Evolutionary conservation across 1,284 basidiomycete genomes (phyloP).

Genomic region (Xerocomus amazonicus): DNA sequence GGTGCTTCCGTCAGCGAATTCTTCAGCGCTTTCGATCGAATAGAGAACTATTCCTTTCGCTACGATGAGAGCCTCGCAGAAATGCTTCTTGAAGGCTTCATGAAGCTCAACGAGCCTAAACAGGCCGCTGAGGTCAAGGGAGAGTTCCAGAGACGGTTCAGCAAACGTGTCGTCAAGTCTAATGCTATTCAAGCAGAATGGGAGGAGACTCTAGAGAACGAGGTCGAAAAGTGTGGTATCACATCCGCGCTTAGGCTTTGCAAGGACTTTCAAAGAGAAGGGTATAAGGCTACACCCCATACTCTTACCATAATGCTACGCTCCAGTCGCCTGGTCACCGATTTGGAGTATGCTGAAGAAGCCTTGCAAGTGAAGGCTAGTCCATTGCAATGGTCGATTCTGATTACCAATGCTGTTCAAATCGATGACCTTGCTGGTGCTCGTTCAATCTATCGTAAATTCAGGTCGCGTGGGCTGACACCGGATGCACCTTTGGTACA

Average conservation of each 20-base stretch:
- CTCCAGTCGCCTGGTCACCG: constrained; percentile 34
- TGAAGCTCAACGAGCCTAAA: constrained; percentile 32
- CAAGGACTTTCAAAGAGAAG: constrained; percentile 27
- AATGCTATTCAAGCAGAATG: constrained; percentile 25
- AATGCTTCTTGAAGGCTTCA: constrained; percentile 44
- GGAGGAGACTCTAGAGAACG: constrained; percentile 28
- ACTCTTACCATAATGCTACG: constrained; percentile 40
- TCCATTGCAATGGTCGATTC: constrained; percentile 45
- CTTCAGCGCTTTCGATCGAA: constrained; percentile 42
- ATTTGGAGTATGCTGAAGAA: constrained; percentile 43
- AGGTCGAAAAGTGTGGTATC: constrained; percentile 31
- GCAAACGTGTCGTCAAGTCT: constrained; percentile 27
- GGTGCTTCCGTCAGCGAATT: constrained; percentile 37
- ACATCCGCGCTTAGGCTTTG: constrained; percentile 26
- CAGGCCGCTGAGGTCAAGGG: constrained; percentile 38
- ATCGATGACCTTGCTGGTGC: constrained; percentile 38
- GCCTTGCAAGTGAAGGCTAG: constrained; percentile 40
- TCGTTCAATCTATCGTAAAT: constrained; percentile 45
- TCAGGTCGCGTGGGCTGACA: constrained; percentile 39
- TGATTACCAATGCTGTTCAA: constrained; percentile 48
- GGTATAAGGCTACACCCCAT: constrained; percentile 34
- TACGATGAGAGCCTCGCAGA: constrained; percentile 42
- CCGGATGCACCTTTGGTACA: constrained; percentile 49
- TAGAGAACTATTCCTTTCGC: constrained; percentile 40
- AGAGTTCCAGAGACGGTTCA: constrained; percentile 37